These are phyloP conservation scores for Fusarium azukiicola DNA, from an alignment of 2,329 filamentous ascomycete species.

Conservation along the genomic window DNA sequence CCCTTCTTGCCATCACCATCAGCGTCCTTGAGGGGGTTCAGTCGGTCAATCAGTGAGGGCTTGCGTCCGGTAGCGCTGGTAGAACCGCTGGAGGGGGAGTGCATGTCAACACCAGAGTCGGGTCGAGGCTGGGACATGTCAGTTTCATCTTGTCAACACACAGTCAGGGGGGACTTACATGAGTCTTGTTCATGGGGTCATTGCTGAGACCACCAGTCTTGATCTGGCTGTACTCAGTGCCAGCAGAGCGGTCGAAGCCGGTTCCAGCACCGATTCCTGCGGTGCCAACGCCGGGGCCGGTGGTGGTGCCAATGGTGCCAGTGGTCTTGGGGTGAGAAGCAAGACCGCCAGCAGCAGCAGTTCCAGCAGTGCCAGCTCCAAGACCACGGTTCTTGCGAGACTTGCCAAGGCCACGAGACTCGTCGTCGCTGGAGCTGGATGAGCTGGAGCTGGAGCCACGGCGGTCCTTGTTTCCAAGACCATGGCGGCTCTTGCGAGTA, in stretches of 20 bases:
- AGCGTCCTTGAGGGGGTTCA: constrained; percentile 50
- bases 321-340: constrained; percentile 42
- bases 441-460: constrained; percentile 42
- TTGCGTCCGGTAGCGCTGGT: constrained; percentile 23
- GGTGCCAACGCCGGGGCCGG: constrained; percentile 6
- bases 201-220: constrained; percentile 45
- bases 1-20: constrained; percentile 52
- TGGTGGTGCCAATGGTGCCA: background rate
- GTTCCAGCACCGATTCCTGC: constrained; percentile 19
- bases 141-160: background rate
- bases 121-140: constrained; percentile 28
- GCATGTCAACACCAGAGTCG: constrained; percentile 38
- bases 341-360: constrained; percentile 27
- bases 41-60: constrained; percentile 46
- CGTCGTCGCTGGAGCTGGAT: constrained; percentile 41
- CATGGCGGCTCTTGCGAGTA: constrained; percentile 39
- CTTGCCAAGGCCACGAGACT: constrained; percentile 43
- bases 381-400: constrained; percentile 40
- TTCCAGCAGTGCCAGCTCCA: constrained; percentile 27
- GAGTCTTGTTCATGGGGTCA: constrained; percentile 36
- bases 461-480: constrained; percentile 31
- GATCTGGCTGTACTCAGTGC: constrained; percentile 15
- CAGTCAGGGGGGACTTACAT: constrained; percentile 14
- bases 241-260: background rate
- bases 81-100: background rate